Evolutionary conservation across 2,329 filamentous ascomycete species (phyloP).

Genomic region (Alternaria gaisen): DNA sequence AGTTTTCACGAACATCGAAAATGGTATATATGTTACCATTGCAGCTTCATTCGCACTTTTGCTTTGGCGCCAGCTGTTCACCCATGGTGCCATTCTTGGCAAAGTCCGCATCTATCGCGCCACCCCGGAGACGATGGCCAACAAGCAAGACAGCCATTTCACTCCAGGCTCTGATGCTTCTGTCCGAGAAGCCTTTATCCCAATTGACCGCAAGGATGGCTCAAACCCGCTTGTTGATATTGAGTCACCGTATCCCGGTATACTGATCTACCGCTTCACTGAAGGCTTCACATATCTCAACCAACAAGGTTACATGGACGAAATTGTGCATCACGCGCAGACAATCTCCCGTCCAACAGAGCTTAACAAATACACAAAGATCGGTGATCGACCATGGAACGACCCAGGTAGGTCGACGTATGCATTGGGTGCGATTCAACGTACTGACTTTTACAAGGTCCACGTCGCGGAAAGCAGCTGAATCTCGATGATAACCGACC

Average conservation of each 20-base stretch:
- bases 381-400: constrained; percentile 85
- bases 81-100: constrained; percentile 79
- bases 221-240: constrained; percentile 85
- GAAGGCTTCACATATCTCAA: constrained; percentile 98
- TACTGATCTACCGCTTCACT: constrained; percentile 95
- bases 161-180: constrained; percentile 13
- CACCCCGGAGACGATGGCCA: constrained; percentile 76
- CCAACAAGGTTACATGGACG: constrained; percentile 85
- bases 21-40: constrained; percentile 90
- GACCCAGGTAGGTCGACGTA: constrained; percentile 69
- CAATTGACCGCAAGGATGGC: constrained; percentile 86
- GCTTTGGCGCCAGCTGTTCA: constrained; percentile 83
- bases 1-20: constrained; percentile 86
- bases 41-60: constrained; percentile 78
- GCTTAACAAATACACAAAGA: constrained; percentile 66
- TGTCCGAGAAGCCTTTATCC: constrained; percentile 61
- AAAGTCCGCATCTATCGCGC: constrained; percentile 85
- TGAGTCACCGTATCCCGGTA: constrained; percentile 84
- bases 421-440: background rate
- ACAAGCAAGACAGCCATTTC: constrained; percentile 30
- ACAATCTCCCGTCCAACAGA: constrained; percentile 78
- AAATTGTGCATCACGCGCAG: constrained; percentile 59
- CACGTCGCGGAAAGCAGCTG: constrained; percentile 64
- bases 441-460: constrained; percentile 41
- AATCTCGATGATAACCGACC: constrained; percentile 64